Evolutionary conservation across 495 filamentous ascomycete species (phyloP).

Genomic region (Aspergillus egyptiacus): DNA sequence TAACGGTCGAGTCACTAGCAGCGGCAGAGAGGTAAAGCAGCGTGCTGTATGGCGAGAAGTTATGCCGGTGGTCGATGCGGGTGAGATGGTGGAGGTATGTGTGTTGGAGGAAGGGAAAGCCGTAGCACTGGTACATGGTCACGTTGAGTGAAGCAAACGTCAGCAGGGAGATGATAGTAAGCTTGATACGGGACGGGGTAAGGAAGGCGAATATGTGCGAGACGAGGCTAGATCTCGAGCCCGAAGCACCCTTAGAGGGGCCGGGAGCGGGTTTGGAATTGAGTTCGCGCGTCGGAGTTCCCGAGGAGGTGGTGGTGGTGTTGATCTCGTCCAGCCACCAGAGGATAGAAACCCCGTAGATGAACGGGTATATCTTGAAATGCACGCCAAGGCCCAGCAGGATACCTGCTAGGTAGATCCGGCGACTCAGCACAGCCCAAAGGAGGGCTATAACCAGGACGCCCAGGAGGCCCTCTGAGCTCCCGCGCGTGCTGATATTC

Average conservation of each 20-base stretch:
- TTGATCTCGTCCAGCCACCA: constrained; percentile 67
- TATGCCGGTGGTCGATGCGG: constrained; percentile 93
- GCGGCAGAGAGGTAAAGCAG: constrained; percentile 80
- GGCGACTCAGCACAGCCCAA: constrained; percentile 64
- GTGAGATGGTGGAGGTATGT: constrained; percentile 90
- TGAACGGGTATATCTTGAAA: constrained; percentile 98
- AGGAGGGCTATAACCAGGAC: constrained; percentile 75
- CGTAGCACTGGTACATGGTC: constrained; percentile 71
- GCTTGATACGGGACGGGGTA: constrained; percentile 52
- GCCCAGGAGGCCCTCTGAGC: constrained; percentile 83
- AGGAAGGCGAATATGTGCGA: constrained; percentile 45
- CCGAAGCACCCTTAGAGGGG: no score
- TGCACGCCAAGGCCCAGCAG: constrained; percentile 82
- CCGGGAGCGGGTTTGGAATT: constrained; percentile 1
- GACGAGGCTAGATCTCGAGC: no score
- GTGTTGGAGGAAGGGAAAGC: constrained; percentile 70
- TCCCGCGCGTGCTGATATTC: constrained; percentile 87
- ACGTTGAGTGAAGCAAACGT: constrained; percentile 69
- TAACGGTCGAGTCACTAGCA: constrained; percentile 8
- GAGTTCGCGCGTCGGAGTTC: constrained; percentile 4
- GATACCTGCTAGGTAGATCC: constrained; percentile 60
- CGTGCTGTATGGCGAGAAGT: constrained; percentile 94
- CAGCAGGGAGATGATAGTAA: constrained; percentile 58
- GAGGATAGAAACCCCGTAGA: constrained; percentile 80
- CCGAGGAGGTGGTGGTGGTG: constrained; percentile 1